These are phyloP conservation scores for Coemansia sp. DNA, from an alignment of 192 early-diverging fungal genomes.

Conservation along the genomic window DNA sequence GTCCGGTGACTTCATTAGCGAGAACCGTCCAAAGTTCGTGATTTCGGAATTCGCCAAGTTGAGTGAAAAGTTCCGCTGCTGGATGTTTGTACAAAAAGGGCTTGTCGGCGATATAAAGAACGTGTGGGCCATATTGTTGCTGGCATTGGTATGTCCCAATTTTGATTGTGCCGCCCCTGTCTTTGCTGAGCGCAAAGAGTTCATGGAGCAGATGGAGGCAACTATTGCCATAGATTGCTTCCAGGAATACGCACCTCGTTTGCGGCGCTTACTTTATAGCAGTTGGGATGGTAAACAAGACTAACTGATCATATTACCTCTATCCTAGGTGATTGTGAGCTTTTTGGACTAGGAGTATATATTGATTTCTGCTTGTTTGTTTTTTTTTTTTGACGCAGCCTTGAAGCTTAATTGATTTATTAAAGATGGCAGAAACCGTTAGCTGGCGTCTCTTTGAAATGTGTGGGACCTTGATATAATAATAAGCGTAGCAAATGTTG, in stretches of 20 bases:
- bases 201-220: neutral
- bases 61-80: neutral
- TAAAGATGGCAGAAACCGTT: no score
- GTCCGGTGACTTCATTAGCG: neutral
- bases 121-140: neutral
- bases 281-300: no score
- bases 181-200: neutral
- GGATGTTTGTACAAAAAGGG: neutral
- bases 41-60: neutral
- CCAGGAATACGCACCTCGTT: neutral
- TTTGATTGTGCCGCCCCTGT: neutral
- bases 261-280: neutral
- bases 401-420: no score
- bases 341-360: no score
- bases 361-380: no score
- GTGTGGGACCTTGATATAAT: no score
- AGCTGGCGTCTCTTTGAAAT: no score
- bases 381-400: no score
- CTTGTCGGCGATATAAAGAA: no score
- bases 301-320: no score
- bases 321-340: no score
- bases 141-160: neutral
- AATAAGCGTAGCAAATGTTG: no score
- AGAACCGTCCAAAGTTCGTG: neutral
- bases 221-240: neutral